Percentiles rank a stretch among this genome's conserved stretches.
These are phyloP conservation scores for Pseudotsuga menziesii DNA, from an alignment of 75 land plant genomes.

Conservation along the genomic window DNA sequence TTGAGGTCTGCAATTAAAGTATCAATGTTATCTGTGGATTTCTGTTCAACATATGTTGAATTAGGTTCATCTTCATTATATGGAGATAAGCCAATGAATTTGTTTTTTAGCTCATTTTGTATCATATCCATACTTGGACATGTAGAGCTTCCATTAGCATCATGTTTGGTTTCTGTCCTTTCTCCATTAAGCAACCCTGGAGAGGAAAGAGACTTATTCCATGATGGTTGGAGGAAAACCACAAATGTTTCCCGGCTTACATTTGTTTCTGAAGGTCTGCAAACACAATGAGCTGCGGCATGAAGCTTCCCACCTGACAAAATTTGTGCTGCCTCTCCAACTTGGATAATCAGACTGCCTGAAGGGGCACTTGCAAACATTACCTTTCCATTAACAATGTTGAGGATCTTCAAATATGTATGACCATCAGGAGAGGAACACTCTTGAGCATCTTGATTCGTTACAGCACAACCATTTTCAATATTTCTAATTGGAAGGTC, in stretches of 20 bases:
- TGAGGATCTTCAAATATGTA: conserved; percentile 54
- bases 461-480: background rate
- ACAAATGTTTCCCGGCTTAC: conserved; percentile 92
- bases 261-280: conserved; percentile 40
- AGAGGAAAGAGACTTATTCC: conserved; percentile 47
- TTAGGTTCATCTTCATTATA: background rate
- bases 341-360: conserved; percentile 80
- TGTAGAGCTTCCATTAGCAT: conserved; percentile 7
- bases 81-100: background rate
- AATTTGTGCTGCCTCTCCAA: conserved; percentile 96
- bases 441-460: conserved; percentile 18
- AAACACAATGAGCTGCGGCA: conserved; percentile 81
- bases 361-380: conserved; percentile 43
- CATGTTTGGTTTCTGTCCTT: background rate
- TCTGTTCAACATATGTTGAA: background rate
- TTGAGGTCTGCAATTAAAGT: background rate
- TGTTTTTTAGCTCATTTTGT: background rate
- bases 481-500: background rate
- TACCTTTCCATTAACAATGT: conserved; percentile 31
- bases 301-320: conserved; percentile 76
- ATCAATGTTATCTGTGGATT: background rate
- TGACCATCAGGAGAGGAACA: conserved; percentile 50
- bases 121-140: background rate
- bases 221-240: conserved; percentile 91
- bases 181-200: conserved; percentile 2